These are phyloP conservation scores for Zopfia rhizophila DNA, from an alignment of 2,329 filamentous ascomycete species.

Conservation along the genomic window DNA sequence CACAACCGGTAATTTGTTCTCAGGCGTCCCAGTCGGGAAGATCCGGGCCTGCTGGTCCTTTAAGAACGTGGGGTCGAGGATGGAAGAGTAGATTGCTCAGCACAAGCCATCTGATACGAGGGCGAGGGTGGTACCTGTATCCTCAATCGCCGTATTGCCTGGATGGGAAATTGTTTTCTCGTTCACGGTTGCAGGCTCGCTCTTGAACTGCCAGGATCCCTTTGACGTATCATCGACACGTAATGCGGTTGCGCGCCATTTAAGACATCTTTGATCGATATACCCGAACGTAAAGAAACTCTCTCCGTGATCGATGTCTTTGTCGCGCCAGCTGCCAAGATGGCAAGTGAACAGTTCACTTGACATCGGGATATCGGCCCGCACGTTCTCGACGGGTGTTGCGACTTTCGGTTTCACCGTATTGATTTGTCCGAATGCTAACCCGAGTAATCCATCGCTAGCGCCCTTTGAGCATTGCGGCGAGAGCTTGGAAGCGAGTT, in stretches of 20 bases:
- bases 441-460: slow-evolving; percentile 73
- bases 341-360: slow-evolving; percentile 72
- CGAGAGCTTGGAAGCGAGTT: slow-evolving; percentile 70
- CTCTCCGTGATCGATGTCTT: slow-evolving; percentile 55
- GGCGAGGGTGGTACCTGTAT: slow-evolving; percentile 76
- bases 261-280: slow-evolving; percentile 75
- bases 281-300: slow-evolving; percentile 79
- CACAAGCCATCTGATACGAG: slow-evolving; percentile 71
- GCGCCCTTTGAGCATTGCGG: slow-evolving; percentile 65
- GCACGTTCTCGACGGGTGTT: slow-evolving; percentile 77
- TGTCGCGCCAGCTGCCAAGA: slow-evolving; percentile 67
- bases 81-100: slow-evolving; percentile 70
- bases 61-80: slow-evolving; percentile 67
- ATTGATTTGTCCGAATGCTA: slow-evolving; percentile 73
- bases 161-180: slow-evolving; percentile 62
- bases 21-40: slow-evolving; percentile 66
- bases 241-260: too few relatives aligned
- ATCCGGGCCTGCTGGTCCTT: slow-evolving; percentile 69
- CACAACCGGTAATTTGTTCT: slow-evolving; percentile 67
- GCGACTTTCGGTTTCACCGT: slow-evolving; percentile 66
- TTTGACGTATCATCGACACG: slow-evolving; percentile 71
- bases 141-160: slow-evolving; percentile 74
- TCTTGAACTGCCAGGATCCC: slow-evolving; percentile 76
- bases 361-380: slow-evolving; percentile 64
- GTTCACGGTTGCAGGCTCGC: slow-evolving; percentile 66